A percentile compares a stretch with the other conserved stretches of the same genome.
Conservation (phyloP, 2,329 filamentous ascomycete genomes). For the Colletotrichum cordylinicola region DNA sequence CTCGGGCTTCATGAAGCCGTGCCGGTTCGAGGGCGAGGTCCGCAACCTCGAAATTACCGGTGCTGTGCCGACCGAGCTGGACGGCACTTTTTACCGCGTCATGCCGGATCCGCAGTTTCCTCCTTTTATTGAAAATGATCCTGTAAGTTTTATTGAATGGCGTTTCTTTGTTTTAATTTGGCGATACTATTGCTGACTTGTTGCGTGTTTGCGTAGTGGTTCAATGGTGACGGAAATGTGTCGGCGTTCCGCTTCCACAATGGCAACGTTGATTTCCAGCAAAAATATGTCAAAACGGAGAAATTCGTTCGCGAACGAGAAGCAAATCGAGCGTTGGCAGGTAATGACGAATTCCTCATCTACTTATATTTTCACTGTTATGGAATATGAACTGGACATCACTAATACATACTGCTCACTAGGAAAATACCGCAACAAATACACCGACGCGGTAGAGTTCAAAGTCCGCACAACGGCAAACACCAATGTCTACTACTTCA, state of each 20-base stretch:
- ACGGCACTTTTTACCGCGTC: conserved; percentile 35
- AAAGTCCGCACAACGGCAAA: conserved; percentile 47
- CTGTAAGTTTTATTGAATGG: not conserved
- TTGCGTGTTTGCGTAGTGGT: conserved; percentile 30
- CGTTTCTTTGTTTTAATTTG: not conserved
- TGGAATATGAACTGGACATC: not conserved
- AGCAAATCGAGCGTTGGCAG: conserved; percentile 31
- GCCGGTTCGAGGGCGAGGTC: conserved; percentile 21
- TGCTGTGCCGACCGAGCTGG: conserved; percentile 25
- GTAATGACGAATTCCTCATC: not conserved
- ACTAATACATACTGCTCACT: conserved; percentile 25
- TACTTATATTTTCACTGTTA: not conserved
- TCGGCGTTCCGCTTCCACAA: conserved; percentile 39
- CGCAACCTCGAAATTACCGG: conserved; percentile 25
- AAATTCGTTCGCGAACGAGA: conserved; percentile 42
- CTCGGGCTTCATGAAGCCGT: conserved; percentile 19
- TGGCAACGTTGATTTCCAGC: conserved; percentile 37
- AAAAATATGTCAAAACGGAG: conserved; percentile 44
- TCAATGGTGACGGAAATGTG: conserved; percentile 47
- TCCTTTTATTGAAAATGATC: conserved; percentile 23
- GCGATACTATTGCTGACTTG: not conserved
- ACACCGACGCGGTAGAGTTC: conserved; percentile 36
- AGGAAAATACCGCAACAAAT: conserved; percentile 45
- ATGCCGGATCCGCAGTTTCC: conserved; percentile 47
- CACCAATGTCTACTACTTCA: conserved; percentile 57